Evolutionary conservation across 179 eudicot genomes (phyloP), one percentile per base, ranked within the genome.

Genomic region (Beta lomatogona): DNA sequence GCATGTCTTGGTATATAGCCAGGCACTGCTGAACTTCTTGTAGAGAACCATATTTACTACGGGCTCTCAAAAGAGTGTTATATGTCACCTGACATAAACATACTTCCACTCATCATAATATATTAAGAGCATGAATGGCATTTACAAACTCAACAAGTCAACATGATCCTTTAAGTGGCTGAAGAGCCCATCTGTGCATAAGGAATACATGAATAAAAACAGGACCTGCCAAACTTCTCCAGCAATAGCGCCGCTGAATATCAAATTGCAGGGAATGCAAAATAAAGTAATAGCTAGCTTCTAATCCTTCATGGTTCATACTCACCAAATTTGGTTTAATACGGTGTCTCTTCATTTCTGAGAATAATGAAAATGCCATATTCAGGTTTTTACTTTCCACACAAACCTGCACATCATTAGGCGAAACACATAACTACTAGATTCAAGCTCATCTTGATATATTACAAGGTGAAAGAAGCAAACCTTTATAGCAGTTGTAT

Each of bases 401-500:
- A 50, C 98, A 96, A 68, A 90, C 90, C 99, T 96, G 75, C 58
- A 82, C 63, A 55, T 67, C 72, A 82, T 53, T 31, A 69, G 12
- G 66, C 57, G 58, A 76, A 59, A 54, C 44, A 70, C 21, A 54
- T 14, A 79, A 54, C 68, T 28, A 54, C 54, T 25, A 63, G 48
- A 60, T 61, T 45, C 10, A 41, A 36, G 9, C 28, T 68, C 57
- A 75, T 48, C 45, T 50, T 31, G 28, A n/a, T 46, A 52, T 69
- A 7, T 31, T 25, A 57, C 64, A 61, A n/a, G 58, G 65, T 18
- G 13, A 61, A 50, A 19, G 21, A 54, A 69, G 68, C 48, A 73
- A 77, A 95, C 99, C 99, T 95, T 94, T 79, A 95, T 95, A 75
- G 92, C 92, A 69, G 94, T 88, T 74, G 99, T 94, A 80, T 94